Conservation (phyloP, 768 basidiomycete species). For the Pulveroboletus frians region DNA sequence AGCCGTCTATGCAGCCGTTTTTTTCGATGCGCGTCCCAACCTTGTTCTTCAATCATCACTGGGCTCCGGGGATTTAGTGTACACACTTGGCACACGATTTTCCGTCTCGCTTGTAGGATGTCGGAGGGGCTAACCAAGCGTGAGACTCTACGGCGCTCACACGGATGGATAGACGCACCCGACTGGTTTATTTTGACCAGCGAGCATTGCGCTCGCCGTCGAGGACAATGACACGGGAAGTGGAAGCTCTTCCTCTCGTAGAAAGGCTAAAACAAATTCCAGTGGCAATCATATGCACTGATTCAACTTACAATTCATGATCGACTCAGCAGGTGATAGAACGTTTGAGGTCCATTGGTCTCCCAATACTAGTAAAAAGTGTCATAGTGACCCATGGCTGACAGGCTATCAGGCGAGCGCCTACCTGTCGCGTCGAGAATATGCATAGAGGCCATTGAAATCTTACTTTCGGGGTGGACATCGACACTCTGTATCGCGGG, state of each 20-base stretch:
- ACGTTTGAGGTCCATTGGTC: slow-evolving; percentile 59
- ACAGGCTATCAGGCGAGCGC: slow-evolving; percentile 9
- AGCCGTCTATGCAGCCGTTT: slow-evolving; percentile 53
- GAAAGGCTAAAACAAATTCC: slow-evolving; percentile 40
- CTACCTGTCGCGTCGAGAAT: slow-evolving; percentile 67
- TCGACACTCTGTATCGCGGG: slow-evolving; percentile 59
- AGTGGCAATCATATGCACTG: not conserved
- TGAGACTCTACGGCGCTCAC: slow-evolving; percentile 8
- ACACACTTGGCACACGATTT: slow-evolving; percentile 57
- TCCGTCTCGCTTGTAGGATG: slow-evolving; percentile 50
- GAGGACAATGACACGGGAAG: slow-evolving; percentile 54
- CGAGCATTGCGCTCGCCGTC: slow-evolving; percentile 49
- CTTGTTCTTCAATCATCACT: slow-evolving; percentile 53
- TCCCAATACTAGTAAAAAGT: slow-evolving; percentile 39
- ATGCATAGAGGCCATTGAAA: slow-evolving; percentile 40
- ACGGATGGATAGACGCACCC: slow-evolving; percentile 34
- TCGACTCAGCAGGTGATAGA: slow-evolving; percentile 41
- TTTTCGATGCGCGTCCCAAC: slow-evolving; percentile 55
- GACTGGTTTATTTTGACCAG: slow-evolving; percentile 38
- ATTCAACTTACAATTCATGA: slow-evolving; percentile 42
- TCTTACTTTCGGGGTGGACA: slow-evolving; percentile 21
- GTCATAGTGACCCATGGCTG: not conserved
- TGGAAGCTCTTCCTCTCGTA: slow-evolving; percentile 44
- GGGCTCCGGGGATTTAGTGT: slow-evolving; percentile 54
- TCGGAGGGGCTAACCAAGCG: slow-evolving; percentile 46